Evolutionary conservation across 2,329 filamentous ascomycete species (phyloP), one percentile per base, ranked within the genome.

Genomic region (Aureobasidium zeae): DNA sequence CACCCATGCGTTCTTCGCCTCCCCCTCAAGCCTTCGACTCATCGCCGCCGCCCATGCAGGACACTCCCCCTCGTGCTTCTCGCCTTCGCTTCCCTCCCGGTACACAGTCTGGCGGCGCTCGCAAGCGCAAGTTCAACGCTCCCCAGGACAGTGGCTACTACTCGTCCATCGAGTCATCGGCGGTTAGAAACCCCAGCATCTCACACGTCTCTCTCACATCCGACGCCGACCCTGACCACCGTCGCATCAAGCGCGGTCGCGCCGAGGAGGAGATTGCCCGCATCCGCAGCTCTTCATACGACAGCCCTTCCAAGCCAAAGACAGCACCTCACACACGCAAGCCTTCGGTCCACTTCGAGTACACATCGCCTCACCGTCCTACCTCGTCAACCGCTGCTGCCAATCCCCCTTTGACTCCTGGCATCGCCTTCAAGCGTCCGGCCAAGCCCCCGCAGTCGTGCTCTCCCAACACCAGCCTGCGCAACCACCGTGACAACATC

Each of bases 121-220:
- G 81, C 52, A 86, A 85, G 65, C 81, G 83, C 52, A 89, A 86
- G 61, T 77, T 83, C 55, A 76, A 76, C 21, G 81, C 83, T 10
- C 81, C 93, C 69, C 86, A 84, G 56, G 91, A 98, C 63, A 96
- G 89, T 59, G 91, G 91, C 29, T 98, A 96, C 63, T 94, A 94
- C 60, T 96, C 91, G 1, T 95, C 88, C 0, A 73, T 96, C 13
- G 88, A 95, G 54, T 96, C 91, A 2, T 96, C 91, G 0, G 86
- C 75, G 11, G 75, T 86, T 60, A 77, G 89, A 47, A 79, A 83
- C 35, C 56, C 55, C n/a, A 49, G 53, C n/a, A 52, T 56, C 35
- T 29, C 45, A 3, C 78, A 80, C 50, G 74, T 77, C 51, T 70
- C 85, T 13, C 71, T 86, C 31, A 86, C 81, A 3, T 89, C 86